Percentiles rank a stretch among this genome's conserved stretches.
Evolutionary conservation across 2,329 filamentous ascomycete genomes (phyloP).

Genomic region (Exophiala calicioides): DNA sequence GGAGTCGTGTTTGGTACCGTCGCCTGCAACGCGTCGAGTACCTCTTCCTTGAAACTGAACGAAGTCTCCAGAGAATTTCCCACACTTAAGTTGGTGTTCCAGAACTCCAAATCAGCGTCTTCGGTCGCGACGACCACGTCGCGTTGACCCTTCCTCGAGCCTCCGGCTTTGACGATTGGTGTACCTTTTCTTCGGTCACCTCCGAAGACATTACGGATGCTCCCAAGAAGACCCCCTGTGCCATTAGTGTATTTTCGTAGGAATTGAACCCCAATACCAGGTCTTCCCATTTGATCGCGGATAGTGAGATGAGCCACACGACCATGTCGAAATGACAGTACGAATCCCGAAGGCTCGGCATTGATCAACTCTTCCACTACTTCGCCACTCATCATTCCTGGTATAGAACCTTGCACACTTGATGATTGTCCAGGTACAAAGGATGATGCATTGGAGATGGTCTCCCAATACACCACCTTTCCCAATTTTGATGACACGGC

Average conservation of each 20-base stretch:
- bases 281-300: constrained; percentile 82
- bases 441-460: constrained; percentile 82
- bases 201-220: constrained; percentile 73
- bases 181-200: constrained; percentile 73
- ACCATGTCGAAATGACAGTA: constrained; percentile 81
- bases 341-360: constrained; percentile 83
- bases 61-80: constrained; percentile 75
- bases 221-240: constrained; percentile 73
- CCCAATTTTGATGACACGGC: constrained; percentile 81
- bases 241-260: constrained; percentile 64
- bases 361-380: constrained; percentile 74
- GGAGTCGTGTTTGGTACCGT: constrained; percentile 44
- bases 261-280: constrained; percentile 75
- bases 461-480: constrained; percentile 92
- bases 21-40: constrained; percentile 58
- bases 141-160: constrained; percentile 74
- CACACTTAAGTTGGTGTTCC: constrained; percentile 86
- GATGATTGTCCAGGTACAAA: constrained; percentile 80
- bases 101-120: constrained; percentile 76
- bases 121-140: constrained; percentile 78
- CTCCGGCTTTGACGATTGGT: constrained; percentile 73
- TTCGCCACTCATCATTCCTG: constrained; percentile 77
- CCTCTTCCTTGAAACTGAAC: constrained; percentile 65
- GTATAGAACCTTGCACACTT: constrained; percentile 72
- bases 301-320: constrained; percentile 83